Evolutionary conservation across 345 rosid genomes (phyloP), one percentile per base, ranked within the genome.

Genomic region (Eucalyptus urophylla): DNA sequence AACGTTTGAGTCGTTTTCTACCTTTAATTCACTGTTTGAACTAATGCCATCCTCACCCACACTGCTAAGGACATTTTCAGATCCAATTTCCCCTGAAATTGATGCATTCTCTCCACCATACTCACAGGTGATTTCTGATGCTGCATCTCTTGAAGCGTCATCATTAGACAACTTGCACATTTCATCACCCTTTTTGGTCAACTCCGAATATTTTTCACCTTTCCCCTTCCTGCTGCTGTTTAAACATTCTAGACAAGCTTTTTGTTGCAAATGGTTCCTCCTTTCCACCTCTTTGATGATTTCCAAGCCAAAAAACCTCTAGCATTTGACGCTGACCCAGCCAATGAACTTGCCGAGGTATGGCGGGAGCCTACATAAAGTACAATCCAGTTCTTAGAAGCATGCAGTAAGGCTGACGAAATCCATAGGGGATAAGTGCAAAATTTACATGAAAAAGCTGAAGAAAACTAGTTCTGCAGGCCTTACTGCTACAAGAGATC

Each of bases 181-280:
- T 80, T 54, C 91, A 81, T 92, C 89, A 89, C 89, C 93, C 87
- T 93, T 93, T 88, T 87, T 83, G 85, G 88, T 58, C 86, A 89
- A 90, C 50, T 88, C 95, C 31, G 69, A 65, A 88, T 87, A 90
- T 86, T 94, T 95, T 92, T 97, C 99, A 86, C 95, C 95, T 93
- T 96, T 98, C 98, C 99, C 94, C 91, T 98, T 97, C 94, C 98
- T 94, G 91, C 97, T 96, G 93, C 91, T 95, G 92, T 95, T 97
- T 89, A 97, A 92, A 86, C 96, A 96, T 90, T 98, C 99, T 91
- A 95, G 98, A 86, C 96, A 94, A 91, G 98, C 99, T 92, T 92
- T 95, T 88, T 95, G 97, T 88, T 97, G 98, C 91, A 93, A 93
- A 92, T 94, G 95, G 89, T 49, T 94, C 83, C 89, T 94, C 83